Base-by-base conservation (phyloP, 352 stramenopile genomes). In the Globisporangium parvum region DNA sequence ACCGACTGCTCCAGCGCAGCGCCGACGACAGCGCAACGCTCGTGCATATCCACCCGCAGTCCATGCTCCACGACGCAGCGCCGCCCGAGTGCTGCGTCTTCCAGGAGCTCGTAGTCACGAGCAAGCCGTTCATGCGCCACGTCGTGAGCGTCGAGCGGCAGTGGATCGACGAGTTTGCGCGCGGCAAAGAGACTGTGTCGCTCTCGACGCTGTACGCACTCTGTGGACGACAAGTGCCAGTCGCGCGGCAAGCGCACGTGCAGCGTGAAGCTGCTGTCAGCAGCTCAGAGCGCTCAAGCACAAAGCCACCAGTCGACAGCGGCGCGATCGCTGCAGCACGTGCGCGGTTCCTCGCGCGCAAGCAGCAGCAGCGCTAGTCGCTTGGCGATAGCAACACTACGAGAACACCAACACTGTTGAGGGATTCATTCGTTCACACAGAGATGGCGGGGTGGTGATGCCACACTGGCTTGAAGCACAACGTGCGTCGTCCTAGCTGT, bases 81-180 rank as follows among this genome's bases (percentile, higher is more conserved):
- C 66, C 75, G 21, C 83, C 83, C 5, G 60, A 73, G 49, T 76
- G 59, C 47, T 91, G 80, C 47, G 54, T 93, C 2, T 91, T 83
- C 52, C 78, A 88, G 2, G 78, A 93, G 53, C 73, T 93, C 39
- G 79, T 91, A 26, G 65, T 74, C 42, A 90, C 80, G 18, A 88
- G 73, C 60, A 83, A 80, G 14, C 72, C 73, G 15, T 93, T 85
- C 55, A 77, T 93, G 71, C 83, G 80, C 23, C 49, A 72, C 48
- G 65, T 76, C 15, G 46, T 89, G 6, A 65, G 67, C 41, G 73
- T 87, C 1, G 73, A 87, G 0, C 57, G 59, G 41, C 40, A 50
- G 24, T 93, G 83, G 83, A 57, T 93, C 5, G 67, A 73, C 8
- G 24, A 70, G 17, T 86, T 76, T 53, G 59, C 57, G 23, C 62